Evolutionary conservation across 208 protist genomes (phyloP).

Genomic region (Leishmania guyanensis): DNA sequence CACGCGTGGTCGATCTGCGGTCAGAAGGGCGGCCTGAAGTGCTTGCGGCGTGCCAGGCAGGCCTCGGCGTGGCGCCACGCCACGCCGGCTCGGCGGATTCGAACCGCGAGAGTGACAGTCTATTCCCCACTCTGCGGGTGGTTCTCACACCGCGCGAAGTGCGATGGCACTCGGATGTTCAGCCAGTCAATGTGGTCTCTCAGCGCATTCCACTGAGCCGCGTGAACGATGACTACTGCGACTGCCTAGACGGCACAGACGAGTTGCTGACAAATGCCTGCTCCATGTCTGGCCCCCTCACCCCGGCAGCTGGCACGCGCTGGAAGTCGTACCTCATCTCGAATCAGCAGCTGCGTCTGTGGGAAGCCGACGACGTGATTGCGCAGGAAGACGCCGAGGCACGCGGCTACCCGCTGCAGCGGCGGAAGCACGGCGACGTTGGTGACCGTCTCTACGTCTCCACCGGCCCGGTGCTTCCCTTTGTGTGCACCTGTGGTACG

Average conservation of each 20-base stretch:
- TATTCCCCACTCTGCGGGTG: conserved; percentile 46
- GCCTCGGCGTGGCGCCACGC: conserved; percentile 11
- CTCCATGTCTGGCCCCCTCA: conserved; percentile 64
- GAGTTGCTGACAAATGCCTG: conserved; percentile 79
- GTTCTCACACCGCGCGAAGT: conserved; percentile 57
- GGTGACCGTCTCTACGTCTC: conserved; percentile 22
- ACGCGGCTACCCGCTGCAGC: conserved; percentile 16
- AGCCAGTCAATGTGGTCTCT: conserved; percentile 45
- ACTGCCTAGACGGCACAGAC: conserved; percentile 80
- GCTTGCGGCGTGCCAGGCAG: conserved; percentile 38
- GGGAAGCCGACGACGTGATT: conserved; percentile 39
- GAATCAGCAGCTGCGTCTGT: conserved; percentile 43
- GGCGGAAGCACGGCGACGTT: conserved; percentile 35
- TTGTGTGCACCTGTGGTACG: conserved; percentile 38
- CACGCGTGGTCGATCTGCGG: conserved; percentile 58
- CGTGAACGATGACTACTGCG: conserved; percentile 88
- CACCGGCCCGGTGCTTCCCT: conserved; percentile 56
- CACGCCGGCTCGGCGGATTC: too few relatives aligned
- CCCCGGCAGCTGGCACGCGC: conserved; percentile 36
- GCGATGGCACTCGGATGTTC: conserved; percentile 36
- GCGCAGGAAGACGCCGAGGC: conserved; percentile 22
- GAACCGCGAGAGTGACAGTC: background rate
- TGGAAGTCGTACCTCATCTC: conserved; percentile 62
- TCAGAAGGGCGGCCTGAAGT: conserved; percentile 40
- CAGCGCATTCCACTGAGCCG: conserved; percentile 53